Conservation (phyloP, 805 yeast genomes). For the Yamadazyma nakazawae region DNA sequence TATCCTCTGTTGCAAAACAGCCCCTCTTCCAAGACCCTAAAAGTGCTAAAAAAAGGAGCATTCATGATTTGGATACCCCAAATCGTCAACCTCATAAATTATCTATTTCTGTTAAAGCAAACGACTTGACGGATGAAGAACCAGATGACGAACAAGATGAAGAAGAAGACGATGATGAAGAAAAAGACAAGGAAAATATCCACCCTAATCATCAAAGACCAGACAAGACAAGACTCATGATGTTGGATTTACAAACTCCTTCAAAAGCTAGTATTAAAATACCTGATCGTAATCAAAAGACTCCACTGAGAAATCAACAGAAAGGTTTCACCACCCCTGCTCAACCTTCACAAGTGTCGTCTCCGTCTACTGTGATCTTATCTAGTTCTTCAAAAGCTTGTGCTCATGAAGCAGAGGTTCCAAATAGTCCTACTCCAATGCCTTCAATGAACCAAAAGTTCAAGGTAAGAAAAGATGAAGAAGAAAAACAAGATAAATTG, state of each 20-base stretch:
- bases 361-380: constrained; percentile 43
- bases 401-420: constrained; percentile 9
- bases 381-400: constrained; percentile 27
- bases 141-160: constrained; percentile 6
- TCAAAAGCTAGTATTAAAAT: constrained; percentile 23
- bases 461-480: constrained; percentile 23
- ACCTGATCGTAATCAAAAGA: constrained; percentile 22
- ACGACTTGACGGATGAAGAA: constrained; percentile 14
- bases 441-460: constrained; percentile 17
- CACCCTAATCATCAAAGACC: background rate
- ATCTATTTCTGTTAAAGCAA: constrained; percentile 19
- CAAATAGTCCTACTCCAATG: constrained; percentile 40
- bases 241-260: constrained; percentile 28
- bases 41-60: constrained; percentile 32
- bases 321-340: constrained; percentile 31
- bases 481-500: background rate
- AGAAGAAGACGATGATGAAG: constrained; percentile 18
- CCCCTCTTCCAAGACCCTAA: constrained; percentile 25
- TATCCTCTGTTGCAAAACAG: constrained; percentile 16
- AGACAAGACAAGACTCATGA: constrained; percentile 4
- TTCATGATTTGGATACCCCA: constrained; percentile 37
- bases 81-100: constrained; percentile 32
- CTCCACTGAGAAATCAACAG: constrained; percentile 5
- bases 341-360: constrained; percentile 29
- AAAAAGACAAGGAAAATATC: constrained; percentile 13